Evolutionary conservation across 83 land plant species (phyloP).

Genomic region (Isoetes engelmannii): DNA sequence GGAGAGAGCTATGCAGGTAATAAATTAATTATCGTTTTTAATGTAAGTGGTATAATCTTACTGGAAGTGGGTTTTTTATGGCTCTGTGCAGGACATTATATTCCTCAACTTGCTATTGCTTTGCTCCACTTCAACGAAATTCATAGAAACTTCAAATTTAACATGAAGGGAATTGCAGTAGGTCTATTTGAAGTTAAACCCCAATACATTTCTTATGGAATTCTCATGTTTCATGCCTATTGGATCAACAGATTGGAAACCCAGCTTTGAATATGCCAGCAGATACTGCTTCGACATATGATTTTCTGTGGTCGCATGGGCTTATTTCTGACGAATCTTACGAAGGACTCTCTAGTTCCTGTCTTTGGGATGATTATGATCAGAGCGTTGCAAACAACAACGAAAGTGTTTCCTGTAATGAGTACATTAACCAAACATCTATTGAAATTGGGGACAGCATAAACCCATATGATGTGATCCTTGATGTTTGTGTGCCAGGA

Average conservation of each 20-base stretch:
- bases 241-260: conserved; percentile 57
- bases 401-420: conserved; percentile 35
- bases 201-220: not conserved
- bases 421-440: conserved; percentile 39
- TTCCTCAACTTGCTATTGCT: conserved; percentile 61
- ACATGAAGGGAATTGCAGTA: conserved; percentile 77
- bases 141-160: conserved; percentile 45
- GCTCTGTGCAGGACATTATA: conserved; percentile 60
- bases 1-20: conserved; percentile 40
- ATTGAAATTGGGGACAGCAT: conserved; percentile 45
- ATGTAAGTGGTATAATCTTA: not conserved
- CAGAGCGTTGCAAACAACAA: conserved; percentile 44
- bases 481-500: conserved; percentile 68
- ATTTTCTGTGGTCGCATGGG: conserved; percentile 84
- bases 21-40: not conserved
- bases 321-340: conserved; percentile 75
- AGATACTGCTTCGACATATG: conserved; percentile 52
- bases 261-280: conserved; percentile 60
- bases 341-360: conserved; percentile 42
- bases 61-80: not conserved
- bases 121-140: conserved; percentile 49
- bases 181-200: conserved; percentile 11
- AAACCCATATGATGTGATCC: conserved; percentile 63
- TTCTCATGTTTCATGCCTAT: not conserved
- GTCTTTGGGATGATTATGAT: conserved; percentile 56